Evolutionary conservation across 345 rosid species (phyloP), one percentile per base, ranked within the genome.

Genomic region (Leavenworthia alabamica): DNA sequence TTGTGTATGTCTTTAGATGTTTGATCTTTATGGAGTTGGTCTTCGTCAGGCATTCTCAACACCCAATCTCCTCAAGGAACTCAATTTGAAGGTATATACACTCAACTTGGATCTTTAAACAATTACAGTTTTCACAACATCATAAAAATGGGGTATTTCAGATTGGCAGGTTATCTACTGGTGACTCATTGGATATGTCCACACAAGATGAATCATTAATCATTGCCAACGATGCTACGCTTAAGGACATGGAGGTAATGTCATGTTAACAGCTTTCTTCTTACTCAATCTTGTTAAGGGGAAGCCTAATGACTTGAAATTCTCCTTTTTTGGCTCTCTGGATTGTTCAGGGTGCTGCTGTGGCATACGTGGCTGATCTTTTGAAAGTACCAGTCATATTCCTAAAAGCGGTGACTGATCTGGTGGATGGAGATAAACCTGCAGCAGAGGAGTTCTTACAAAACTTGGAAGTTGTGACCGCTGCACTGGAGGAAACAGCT

Each of bases 161-260:
- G 99, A 73, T 62, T 45, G 95, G 96, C 44, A 86, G 82, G 61
- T 73, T 93, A 67, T 89, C 97, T 22, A 93, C 99, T 23, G 96
- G 97, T 9, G 94, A 90, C 84, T 93, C 99, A 17, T 71, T 94
- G 63, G 99, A 88, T 66, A 83, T 90, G 82, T 77, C 83, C 27
- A 69, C 85, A 13, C 87, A 81, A 35, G 97, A 94, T 40, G 90
- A 90, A 76, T 57, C 80, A 28, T 54, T 84, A 16, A 84, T 90
- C 44, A 66, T 62, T 5, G 86, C 97, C 60, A 93, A 90, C 62
- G 86, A 86, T 49, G 99, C 99, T 36, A 72, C 85, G 3, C 62
- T 90, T 12, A 89, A 87, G 71, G 97, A 93, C 73, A 93, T 93
- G 96, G 99, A 93, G 99, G 99, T 93, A 86, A 67, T n/a, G 29